Conservation (phyloP, 1,139 yeast genomes). For the Blastobotrys illinoisensis region DNA sequence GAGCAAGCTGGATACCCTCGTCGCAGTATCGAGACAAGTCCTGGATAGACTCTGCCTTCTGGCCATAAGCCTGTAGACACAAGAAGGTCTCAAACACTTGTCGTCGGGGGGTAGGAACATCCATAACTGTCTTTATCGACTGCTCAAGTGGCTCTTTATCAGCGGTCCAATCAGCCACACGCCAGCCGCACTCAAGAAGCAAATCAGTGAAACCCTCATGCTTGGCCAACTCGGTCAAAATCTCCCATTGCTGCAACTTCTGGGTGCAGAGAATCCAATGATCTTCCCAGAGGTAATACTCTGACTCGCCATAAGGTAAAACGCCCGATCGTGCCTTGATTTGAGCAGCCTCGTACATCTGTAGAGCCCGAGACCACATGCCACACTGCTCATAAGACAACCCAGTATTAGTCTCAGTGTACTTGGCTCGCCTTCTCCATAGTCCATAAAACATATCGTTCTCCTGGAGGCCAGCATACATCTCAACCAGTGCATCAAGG, state of each 20-base stretch:
- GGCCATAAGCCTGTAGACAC: conserved; percentile 89
- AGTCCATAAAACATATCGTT: conserved; percentile 96
- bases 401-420: conserved; percentile 87
- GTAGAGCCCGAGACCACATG: conserved; percentile 90
- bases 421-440: conserved; percentile 95
- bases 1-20: conserved; percentile 90
- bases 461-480: conserved; percentile 84
- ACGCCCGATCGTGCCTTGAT: conserved; percentile 95
- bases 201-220: conserved; percentile 97
- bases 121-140: conserved; percentile 94
- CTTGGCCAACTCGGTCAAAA: conserved; percentile 90
- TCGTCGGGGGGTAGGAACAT: conserved; percentile 95
- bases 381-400: conserved; percentile 93
- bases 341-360: conserved; percentile 94
- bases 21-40: conserved; percentile 85
- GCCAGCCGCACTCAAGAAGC: conserved; percentile 95
- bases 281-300: conserved; percentile 96
- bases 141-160: conserved; percentile 93
- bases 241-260: conserved; percentile 97
- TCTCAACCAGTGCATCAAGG: conserved; percentile 84
- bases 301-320: conserved; percentile 91
- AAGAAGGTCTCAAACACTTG: conserved; percentile 93
- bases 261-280: conserved; percentile 98
- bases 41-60: conserved; percentile 69
- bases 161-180: conserved; percentile 97